phyloP scores from a whole-genome alignment of 1,139 yeast species.

The Pneumocystis canis region DNA sequence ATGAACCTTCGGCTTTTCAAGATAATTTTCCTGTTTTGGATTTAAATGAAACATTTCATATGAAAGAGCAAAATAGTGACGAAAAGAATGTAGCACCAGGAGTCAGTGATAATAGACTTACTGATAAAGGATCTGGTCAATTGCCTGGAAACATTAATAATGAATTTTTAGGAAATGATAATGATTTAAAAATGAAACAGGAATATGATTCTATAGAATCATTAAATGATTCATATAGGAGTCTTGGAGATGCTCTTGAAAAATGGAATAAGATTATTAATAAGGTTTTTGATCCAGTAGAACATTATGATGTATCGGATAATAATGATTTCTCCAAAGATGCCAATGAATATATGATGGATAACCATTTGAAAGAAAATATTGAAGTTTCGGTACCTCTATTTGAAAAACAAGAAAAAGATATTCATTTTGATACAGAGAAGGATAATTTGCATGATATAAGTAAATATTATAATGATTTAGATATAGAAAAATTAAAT shows the following conservation, averaged over 20 bases:
- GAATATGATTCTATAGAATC: conserved; percentile 2
- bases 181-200: background rate
- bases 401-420: conserved; percentile 59
- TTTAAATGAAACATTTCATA: background rate
- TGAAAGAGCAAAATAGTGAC: background rate
- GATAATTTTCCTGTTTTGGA: conserved; percentile 15
- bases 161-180: conserved; percentile 15
- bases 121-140: background rate
- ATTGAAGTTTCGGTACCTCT: conserved; percentile 93
- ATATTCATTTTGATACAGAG: conserved; percentile 63
- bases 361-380: conserved; percentile 51
- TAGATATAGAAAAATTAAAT: conserved; percentile 8
- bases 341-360: conserved; percentile 75
- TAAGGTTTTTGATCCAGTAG: conserved; percentile 2
- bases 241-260: conserved; percentile 10
- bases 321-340: background rate
- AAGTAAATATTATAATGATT: conserved; percentile 11
- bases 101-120: conserved; percentile 21
- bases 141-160: conserved; percentile 16
- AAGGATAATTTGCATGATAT: conserved; percentile 24
- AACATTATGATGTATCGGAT: conserved; percentile 1
- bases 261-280: conserved; percentile 7
- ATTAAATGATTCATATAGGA: conserved; percentile 3
- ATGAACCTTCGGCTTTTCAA: background rate
- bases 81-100: conserved; percentile 39